These are phyloP conservation scores for Euphorbia corollata DNA, from an alignment of 441 rosid genomes.

Conservation along the genomic window DNA sequence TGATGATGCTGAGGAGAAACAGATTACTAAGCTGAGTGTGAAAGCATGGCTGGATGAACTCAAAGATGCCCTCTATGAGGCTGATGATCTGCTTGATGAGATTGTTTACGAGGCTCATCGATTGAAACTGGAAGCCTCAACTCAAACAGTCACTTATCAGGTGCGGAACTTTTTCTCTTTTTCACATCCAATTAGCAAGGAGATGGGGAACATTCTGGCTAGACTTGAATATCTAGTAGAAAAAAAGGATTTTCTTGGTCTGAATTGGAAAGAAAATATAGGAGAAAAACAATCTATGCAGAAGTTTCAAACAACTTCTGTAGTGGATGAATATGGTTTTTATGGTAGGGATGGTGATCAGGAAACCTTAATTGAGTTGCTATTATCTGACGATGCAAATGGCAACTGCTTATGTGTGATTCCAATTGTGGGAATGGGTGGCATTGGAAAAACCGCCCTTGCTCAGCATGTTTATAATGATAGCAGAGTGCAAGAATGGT, in stretches of 20 bases:
- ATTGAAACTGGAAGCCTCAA: slow-evolving; percentile 5
- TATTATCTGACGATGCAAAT: slow-evolving; percentile 8
- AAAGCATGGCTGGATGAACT: slow-evolving; percentile 17
- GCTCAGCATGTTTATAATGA: slow-evolving; percentile 28
- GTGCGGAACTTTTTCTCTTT: slow-evolving; percentile 4
- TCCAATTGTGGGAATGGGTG: slow-evolving; percentile 30
- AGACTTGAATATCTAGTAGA: slow-evolving; percentile 16
- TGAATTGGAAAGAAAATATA: slow-evolving; percentile 4
- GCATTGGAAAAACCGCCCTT: slow-evolving; percentile 29
- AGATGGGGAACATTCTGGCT: slow-evolving; percentile 8
- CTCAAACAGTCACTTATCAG: neutral
- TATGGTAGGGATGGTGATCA: slow-evolving; percentile 16
- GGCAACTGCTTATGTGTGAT: slow-evolving; percentile 16
- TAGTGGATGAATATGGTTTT: slow-evolving; percentile 15
- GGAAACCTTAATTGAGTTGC: slow-evolving; percentile 7
- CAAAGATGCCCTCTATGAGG: slow-evolving; percentile 17
- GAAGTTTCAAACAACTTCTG: slow-evolving; percentile 11
- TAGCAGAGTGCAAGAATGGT: slow-evolving; percentile 14
- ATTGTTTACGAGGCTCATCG: slow-evolving; percentile 11
- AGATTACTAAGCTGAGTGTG: slow-evolving; percentile 1
- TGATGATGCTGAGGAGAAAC: slow-evolving; percentile 21
- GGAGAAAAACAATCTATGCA: slow-evolving; percentile 2
- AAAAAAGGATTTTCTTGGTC: slow-evolving; percentile 14
- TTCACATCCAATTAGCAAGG: slow-evolving; percentile 7
- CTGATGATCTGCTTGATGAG: slow-evolving; percentile 18